These are phyloP conservation scores for Mucor lusitanicus DNA, from an alignment of 371 early-diverging fungal species.

Conservation along the genomic window DNA sequence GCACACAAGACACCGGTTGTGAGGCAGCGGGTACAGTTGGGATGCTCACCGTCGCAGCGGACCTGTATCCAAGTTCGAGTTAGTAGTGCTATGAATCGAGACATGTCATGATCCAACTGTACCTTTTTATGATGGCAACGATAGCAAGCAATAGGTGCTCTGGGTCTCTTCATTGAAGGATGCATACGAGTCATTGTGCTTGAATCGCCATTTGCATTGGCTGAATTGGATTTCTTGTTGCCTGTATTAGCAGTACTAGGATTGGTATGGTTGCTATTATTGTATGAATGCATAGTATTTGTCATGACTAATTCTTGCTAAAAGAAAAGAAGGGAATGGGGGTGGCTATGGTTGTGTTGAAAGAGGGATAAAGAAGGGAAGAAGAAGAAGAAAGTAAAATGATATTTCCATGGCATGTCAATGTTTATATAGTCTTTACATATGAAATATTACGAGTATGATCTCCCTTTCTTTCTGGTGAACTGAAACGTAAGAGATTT, in stretches of 20 bases:
- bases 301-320: background rate
- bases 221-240: background rate
- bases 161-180: slow-evolving; percentile 34
- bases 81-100: background rate
- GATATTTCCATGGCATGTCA: slow-evolving; percentile 1
- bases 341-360: background rate
- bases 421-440: background rate
- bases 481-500: background rate
- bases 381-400: slow-evolving; percentile 2
- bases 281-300: slow-evolving; percentile 6
- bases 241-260: background rate
- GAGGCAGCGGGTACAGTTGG: slow-evolving; percentile 43
- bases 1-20: slow-evolving; percentile 42
- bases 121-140: slow-evolving; percentile 50
- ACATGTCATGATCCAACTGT: background rate
- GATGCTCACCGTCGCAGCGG: slow-evolving; percentile 46
- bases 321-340: background rate
- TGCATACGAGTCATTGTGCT: slow-evolving; percentile 25
- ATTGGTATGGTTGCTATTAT: background rate
- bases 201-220: background rate
- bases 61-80: slow-evolving; percentile 18
- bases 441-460: background rate
- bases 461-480: background rate
- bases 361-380: background rate
- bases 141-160: slow-evolving; percentile 44